These are phyloP conservation scores for Dipteronia dyeriana DNA, from an alignment of 345 rosid genomes.

Conservation along the genomic window DNA sequence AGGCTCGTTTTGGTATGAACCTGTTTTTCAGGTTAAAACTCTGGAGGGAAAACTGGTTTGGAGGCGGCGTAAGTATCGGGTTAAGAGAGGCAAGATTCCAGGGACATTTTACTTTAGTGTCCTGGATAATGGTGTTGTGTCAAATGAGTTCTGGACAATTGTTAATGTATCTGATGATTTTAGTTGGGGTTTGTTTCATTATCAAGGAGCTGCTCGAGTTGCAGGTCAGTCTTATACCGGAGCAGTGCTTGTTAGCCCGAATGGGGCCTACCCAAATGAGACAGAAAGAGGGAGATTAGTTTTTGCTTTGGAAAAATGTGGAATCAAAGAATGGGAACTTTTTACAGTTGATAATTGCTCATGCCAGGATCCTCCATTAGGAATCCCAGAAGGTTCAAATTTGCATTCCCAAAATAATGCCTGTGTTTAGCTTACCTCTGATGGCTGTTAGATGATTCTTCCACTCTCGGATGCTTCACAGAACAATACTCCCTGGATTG, in stretches of 20 bases:
- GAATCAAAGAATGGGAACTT: slow-evolving; percentile 88
- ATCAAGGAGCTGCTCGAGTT: slow-evolving; percentile 85
- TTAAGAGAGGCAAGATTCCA: slow-evolving; percentile 64
- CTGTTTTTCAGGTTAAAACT: slow-evolving; percentile 81
- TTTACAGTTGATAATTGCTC: slow-evolving; percentile 76
- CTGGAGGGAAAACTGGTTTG: slow-evolving; percentile 75
- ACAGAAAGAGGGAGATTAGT: slow-evolving; percentile 41
- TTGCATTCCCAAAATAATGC: slow-evolving; percentile 44
- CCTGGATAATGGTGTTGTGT: slow-evolving; percentile 88
- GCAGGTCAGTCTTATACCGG: slow-evolving; percentile 94
- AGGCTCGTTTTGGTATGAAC: slow-evolving; percentile 94
- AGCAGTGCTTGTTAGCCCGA: slow-evolving; percentile 84
- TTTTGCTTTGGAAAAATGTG: slow-evolving; percentile 69
- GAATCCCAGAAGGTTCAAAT: slow-evolving; percentile 73
- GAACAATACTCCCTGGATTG: not conserved
- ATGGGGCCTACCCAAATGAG: slow-evolving; percentile 70
- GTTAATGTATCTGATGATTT: slow-evolving; percentile 82
- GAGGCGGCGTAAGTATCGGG: slow-evolving; percentile 88
- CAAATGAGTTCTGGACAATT: slow-evolving; percentile 89
- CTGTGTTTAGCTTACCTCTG: slow-evolving; percentile 12
- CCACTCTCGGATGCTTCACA: not conserved
- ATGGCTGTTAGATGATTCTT: not conserved
- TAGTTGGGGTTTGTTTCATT: slow-evolving; percentile 91
- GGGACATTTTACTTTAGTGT: slow-evolving; percentile 84
- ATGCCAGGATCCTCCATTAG: slow-evolving; percentile 73